phyloP scores from a whole-genome alignment of 2,329 filamentous ascomycete genomes.

The Xylariaceae sp. region DNA sequence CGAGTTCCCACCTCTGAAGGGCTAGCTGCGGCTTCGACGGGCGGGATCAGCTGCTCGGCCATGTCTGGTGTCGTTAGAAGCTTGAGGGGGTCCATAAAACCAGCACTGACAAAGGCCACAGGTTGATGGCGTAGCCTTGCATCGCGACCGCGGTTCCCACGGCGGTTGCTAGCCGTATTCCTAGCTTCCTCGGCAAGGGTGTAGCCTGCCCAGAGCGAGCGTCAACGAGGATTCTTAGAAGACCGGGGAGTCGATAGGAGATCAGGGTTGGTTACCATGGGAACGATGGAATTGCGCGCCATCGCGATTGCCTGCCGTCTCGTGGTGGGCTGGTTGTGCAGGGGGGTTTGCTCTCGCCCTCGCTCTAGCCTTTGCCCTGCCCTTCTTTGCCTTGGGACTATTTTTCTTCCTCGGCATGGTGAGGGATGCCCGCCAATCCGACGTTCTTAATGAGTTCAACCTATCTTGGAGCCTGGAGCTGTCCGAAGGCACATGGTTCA shows the following conservation, averaged over 20 bases:
- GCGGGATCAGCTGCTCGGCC: constrained; percentile 6
- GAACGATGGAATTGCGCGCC: constrained; percentile 12
- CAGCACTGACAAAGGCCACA: constrained; percentile 49
- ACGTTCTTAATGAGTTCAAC: too few species aligned
- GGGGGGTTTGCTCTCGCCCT: constrained; percentile 16
- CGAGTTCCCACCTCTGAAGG: neutral
- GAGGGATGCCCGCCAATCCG: too few species aligned
- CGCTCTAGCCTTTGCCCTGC: neutral
- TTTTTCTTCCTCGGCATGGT: constrained; percentile 24
- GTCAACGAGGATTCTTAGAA: constrained; percentile 10
- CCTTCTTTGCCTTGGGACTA: constrained; percentile 12
- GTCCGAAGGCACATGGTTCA: too few species aligned
- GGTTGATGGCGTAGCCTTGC: constrained; percentile 44
- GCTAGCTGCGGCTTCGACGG: constrained; percentile 1
- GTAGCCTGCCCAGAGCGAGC: constrained; percentile 32
- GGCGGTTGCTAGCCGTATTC: constrained; percentile 43
- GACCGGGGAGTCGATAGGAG: neutral
- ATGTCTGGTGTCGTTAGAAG: constrained; percentile 35
- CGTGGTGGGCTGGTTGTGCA: constrained; percentile 10
- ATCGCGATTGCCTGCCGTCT: constrained; percentile 6
- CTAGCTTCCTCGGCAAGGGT: constrained; percentile 45
- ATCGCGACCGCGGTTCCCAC: constrained; percentile 35
- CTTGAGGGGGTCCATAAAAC: constrained; percentile 45
- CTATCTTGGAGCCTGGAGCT: too few species aligned
- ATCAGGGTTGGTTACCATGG: constrained; percentile 20